Conservation (phyloP, 2,329 filamentous ascomycete species). For the Botrytis porri region DNA sequence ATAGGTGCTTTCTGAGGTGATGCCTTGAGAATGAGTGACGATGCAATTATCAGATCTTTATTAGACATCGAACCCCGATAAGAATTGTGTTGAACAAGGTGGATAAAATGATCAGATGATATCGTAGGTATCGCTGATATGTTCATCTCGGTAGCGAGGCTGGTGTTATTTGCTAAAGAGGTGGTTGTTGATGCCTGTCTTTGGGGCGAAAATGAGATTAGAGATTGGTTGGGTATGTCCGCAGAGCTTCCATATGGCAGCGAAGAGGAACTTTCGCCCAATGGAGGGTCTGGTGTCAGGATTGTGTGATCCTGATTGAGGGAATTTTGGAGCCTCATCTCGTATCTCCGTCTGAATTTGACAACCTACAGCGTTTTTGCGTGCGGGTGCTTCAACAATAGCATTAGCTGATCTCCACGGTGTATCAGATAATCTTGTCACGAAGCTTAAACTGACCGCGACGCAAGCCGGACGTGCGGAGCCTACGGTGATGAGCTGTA, state of each 20-base stretch:
- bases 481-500: conserved; percentile 4
- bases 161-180: not conserved
- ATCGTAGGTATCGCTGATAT: conserved; percentile 10
- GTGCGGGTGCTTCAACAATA: conserved; percentile 11
- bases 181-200: not conserved
- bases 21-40: conserved; percentile 15
- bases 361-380: conserved; percentile 14
- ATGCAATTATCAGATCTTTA: conserved; percentile 22
- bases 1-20: conserved; percentile 9
- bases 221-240: not conserved
- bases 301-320: conserved; percentile 10
- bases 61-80: conserved; percentile 25
- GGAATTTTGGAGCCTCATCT: conserved; percentile 10
- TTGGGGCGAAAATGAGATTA: not conserved
- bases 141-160: not conserved
- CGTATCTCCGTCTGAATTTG: conserved; percentile 22
- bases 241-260: not conserved
- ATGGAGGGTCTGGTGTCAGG: not conserved
- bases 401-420: conserved; percentile 13
- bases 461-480: conserved; percentile 1
- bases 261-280: not conserved
- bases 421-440: not conserved
- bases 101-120: conserved; percentile 26
- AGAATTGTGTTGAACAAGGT: conserved; percentile 27
- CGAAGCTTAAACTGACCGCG: not conserved